A percentile compares a stretch with the other conserved stretches of the same genome.
phyloP scores from a whole-genome alignment of 805 yeast genomes.

The Groenewaldozyma tartarivorans region DNA sequence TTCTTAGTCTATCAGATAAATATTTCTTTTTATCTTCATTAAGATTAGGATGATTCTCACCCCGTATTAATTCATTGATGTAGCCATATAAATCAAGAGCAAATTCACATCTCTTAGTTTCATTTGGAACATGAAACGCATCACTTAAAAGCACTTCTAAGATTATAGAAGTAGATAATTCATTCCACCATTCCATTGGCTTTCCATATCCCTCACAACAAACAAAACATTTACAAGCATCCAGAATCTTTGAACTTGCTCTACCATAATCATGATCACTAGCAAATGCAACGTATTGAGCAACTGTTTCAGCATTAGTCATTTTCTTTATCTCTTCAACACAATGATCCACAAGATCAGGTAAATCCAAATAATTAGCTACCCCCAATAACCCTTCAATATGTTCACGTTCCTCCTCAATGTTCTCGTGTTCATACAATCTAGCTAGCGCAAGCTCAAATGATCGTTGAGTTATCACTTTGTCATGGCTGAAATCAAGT shows the following conservation, averaged over 20 bases:
- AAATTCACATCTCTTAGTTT: conserved; percentile 47
- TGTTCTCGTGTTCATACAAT: background rate
- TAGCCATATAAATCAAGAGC: conserved; percentile 35
- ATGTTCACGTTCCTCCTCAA: background rate
- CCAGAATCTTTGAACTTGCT: too few species aligned
- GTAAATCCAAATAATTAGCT: conserved; percentile 41
- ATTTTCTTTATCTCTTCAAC: conserved; percentile 32
- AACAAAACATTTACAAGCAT: conserved; percentile 37
- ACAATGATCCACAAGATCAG: conserved; percentile 32
- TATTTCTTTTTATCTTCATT: too few species aligned
- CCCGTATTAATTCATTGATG: too few species aligned
- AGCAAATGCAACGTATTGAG: conserved; percentile 34
- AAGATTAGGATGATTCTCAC: too few species aligned
- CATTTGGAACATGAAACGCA: conserved; percentile 44
- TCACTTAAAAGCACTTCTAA: conserved; percentile 40
- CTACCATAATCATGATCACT: conserved; percentile 36
- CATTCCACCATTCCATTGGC: conserved; percentile 39
- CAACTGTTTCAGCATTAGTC: conserved; percentile 34
- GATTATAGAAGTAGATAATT: conserved; percentile 35
- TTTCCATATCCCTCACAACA: conserved; percentile 42
- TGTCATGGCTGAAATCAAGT: too few species aligned
- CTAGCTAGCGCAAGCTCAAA: too few species aligned
- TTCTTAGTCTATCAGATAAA: too few species aligned
- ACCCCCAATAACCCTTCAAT: conserved; percentile 28
- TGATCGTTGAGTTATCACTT: too few species aligned